These are phyloP conservation scores for Venturia effusa DNA, from an alignment of 2,329 filamentous ascomycete species.

Conservation along the genomic window DNA sequence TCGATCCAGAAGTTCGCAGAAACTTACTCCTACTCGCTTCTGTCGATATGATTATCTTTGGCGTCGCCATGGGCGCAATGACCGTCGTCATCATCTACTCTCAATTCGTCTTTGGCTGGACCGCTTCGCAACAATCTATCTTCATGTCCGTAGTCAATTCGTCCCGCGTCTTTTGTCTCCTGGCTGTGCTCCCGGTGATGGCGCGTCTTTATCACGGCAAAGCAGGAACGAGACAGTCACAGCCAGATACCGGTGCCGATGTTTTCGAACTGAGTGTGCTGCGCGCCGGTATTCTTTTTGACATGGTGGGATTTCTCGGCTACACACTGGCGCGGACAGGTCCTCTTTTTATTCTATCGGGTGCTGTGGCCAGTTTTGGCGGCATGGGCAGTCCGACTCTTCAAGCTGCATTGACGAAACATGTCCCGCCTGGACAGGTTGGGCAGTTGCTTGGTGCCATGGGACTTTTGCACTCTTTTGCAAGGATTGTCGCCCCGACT, in stretches of 20 bases:
- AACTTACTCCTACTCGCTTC: conserved; percentile 76
- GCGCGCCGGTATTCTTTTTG: conserved; percentile 62
- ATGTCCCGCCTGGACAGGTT: conserved; percentile 70
- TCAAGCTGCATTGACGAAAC: conserved; percentile 78
- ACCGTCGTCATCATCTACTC: conserved; percentile 79
- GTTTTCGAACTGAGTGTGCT: conserved; percentile 67
- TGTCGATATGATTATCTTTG: conserved; percentile 73
- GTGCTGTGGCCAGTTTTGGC: conserved; percentile 63
- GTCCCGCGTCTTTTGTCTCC: conserved; percentile 62
- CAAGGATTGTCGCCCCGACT: conserved; percentile 67
- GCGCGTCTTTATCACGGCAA: conserved; percentile 64
- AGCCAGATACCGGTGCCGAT: conserved; percentile 55
- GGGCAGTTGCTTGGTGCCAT: conserved; percentile 83
- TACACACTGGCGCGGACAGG: conserved; percentile 57
- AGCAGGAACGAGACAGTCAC: conserved; percentile 14
- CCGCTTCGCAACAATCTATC: conserved; percentile 64
- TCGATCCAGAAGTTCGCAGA: conserved; percentile 50
- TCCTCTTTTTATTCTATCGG: conserved; percentile 58
- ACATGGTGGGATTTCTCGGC: conserved; percentile 64
- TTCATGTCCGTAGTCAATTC: conserved; percentile 75
- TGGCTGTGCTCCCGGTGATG: conserved; percentile 63
- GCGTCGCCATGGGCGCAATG: conserved; percentile 68
- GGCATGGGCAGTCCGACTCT: conserved; percentile 78
- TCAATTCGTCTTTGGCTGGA: conserved; percentile 72
- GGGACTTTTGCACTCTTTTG: conserved; percentile 73